These are phyloP conservation scores for Didymella exigua DNA, from an alignment of 2,329 filamentous ascomycete genomes.

Conservation along the genomic window DNA sequence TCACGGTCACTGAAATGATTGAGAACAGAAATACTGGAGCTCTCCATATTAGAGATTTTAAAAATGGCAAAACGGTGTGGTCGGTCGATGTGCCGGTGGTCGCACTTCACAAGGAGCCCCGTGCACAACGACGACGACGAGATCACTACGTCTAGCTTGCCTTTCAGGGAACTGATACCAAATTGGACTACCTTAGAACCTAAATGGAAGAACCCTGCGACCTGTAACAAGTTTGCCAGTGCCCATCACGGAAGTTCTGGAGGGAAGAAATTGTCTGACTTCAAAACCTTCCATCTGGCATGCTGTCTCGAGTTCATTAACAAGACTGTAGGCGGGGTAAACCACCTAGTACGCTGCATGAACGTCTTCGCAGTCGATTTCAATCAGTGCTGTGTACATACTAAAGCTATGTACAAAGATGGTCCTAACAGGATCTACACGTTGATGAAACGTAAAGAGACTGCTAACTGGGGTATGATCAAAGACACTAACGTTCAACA, in stretches of 20 bases:
- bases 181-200: background rate
- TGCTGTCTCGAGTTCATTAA: slow-evolving; percentile 15
- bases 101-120: background rate
- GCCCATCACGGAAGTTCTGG: background rate
- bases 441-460: background rate
- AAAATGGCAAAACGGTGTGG: background rate
- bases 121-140: background rate
- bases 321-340: background rate
- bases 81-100: background rate
- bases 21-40: too few relatives aligned
- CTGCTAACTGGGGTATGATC: slow-evolving; percentile 13
- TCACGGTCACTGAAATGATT: too few relatives aligned
- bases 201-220: background rate
- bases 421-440: slow-evolving; percentile 16
- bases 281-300: background rate
- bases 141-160: background rate
- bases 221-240: background rate
- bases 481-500: background rate
- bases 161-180: background rate
- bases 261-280: slow-evolving; percentile 1
- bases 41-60: background rate
- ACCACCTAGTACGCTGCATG: slow-evolving; percentile 4
- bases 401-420: slow-evolving; percentile 6
- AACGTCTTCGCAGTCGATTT: slow-evolving; percentile 9
- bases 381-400: slow-evolving; percentile 1